Evolutionary conservation across 2,329 filamentous ascomycete species (phyloP), one percentile per base, ranked within the genome.

Genomic region (Fusarium kyushuense): DNA sequence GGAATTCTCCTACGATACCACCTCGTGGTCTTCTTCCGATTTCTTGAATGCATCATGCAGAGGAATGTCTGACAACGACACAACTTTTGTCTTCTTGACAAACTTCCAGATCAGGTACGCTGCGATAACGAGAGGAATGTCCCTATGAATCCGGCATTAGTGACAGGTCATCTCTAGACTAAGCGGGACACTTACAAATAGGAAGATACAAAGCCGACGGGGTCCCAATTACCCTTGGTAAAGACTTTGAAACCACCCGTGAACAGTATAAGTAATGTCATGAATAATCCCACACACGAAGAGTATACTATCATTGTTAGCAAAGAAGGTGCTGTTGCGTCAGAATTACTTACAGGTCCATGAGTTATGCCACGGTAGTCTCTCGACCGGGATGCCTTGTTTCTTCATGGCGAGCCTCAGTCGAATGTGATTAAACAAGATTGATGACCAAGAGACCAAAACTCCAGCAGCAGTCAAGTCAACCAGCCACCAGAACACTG

Each of bases 221-320:
- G 72, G 56, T 84, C 80, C 87, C 87, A 90, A 58, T 86, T 84
- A 4, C 87, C 87, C 35, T 77, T 78, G 2, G 86, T 88, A 60
- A 90, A 90, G 5, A 87, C 86, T 3, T 80, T 73, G 69, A 93
- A 93, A 1, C 91, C 91, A 36, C 88, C 87, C 6, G 91, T 93
- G 40, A 93, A 81, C 5, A 94, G 79, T 62, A 93, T 89, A 40
- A 91, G 76, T 29, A 89, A 79, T 72, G 84, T 87, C 81, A 89
- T 86, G 63, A 82, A 74, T 7, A 94, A 80, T 1, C 87, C 86
- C 11, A 80, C 77, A 69, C 84, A 89, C 0, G 91, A 91, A 14
- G 84, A 86, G 67, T 88, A 89, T 14, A 83, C 86, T 89, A 11
- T n/a, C 4, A 10, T 3, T 17, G 33, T 69, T 41, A 69, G 56